Evolutionary conservation across 2,329 filamentous ascomycete genomes (phyloP).

Genomic region (Scedosporium aurantiacum): DNA sequence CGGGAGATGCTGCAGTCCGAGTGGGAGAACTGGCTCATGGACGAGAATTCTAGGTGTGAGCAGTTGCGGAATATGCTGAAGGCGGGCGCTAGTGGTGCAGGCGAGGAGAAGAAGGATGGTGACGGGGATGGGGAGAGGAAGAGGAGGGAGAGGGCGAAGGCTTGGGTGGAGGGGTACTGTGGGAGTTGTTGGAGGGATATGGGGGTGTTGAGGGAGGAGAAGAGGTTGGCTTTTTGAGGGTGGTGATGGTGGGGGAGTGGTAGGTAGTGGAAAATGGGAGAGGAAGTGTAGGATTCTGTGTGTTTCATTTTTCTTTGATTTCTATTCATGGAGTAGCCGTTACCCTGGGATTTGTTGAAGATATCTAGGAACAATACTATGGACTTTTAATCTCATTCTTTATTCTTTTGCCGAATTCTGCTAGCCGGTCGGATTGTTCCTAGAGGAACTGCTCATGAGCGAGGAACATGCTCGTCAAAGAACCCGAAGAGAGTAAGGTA

Average conservation of each 20-base stretch:
- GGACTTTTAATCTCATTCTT: neutral
- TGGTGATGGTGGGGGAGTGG: conserved; percentile 1
- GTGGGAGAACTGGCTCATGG: conserved; percentile 84
- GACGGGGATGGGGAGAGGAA: conserved; percentile 21
- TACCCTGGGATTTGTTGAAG: neutral
- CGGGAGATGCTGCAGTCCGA: conserved; percentile 74
- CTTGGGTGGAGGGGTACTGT: conserved; percentile 44
- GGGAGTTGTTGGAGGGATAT: conserved; percentile 42
- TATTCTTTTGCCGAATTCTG: neutral
- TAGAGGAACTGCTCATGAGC: too few species aligned
- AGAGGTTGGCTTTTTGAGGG: conserved; percentile 13
- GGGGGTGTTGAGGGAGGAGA: conserved; percentile 19
- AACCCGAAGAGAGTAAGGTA: too few species aligned
- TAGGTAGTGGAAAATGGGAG: conserved; percentile 1
- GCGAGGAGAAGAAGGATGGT: conserved; percentile 14
- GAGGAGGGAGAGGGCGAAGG: conserved; percentile 25
- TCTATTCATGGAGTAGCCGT: neutral
- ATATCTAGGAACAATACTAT: neutral
- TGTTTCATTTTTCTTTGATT: neutral
- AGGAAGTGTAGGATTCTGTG: neutral
- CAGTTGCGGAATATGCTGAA: conserved; percentile 28
- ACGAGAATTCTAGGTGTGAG: conserved; percentile 67
- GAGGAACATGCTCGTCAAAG: too few species aligned
- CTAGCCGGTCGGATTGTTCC: neutral
- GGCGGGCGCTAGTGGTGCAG: conserved; percentile 8